Percentiles rank a stretch among this genome's conserved stretches.
Evolutionary conservation across 257 asterid species (phyloP).

Genomic region (Ajuga chamaepitys): DNA sequence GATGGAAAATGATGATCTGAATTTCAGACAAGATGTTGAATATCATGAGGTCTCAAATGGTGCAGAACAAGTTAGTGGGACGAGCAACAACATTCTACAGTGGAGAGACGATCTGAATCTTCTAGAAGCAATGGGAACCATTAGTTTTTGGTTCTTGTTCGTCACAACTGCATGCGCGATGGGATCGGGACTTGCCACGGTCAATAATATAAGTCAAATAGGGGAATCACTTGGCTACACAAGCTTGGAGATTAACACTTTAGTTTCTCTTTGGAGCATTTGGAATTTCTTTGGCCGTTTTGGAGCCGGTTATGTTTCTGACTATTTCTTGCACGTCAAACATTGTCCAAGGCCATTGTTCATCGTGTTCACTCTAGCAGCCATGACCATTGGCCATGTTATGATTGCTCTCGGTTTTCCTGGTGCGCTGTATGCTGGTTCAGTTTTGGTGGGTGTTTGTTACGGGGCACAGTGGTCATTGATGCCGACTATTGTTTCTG

Average conservation of each 20-base stretch:
- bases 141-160: conserved; percentile 53
- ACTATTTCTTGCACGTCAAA: conserved; percentile 45
- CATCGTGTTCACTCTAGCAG: conserved; percentile 46
- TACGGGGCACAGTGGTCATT: conserved; percentile 95
- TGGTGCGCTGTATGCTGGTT: conserved; percentile 60
- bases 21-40: conserved; percentile 27
- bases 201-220: conserved; percentile 45
- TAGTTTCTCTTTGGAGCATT: conserved; percentile 88
- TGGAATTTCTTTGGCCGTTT: conserved; percentile 89
- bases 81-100: conserved; percentile 14
- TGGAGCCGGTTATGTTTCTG: conserved; percentile 80
- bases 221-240: conserved; percentile 54
- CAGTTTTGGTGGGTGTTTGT: conserved; percentile 68
- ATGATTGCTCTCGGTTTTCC: conserved; percentile 60
- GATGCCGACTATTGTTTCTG: conserved; percentile 83
- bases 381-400: conserved; percentile 64
- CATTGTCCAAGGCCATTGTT: conserved; percentile 70
- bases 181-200: conserved; percentile 57
- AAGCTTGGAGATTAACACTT: conserved; percentile 39
- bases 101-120: conserved; percentile 35
- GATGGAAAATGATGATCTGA: conserved; percentile 11
- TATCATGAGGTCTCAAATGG: conserved; percentile 34
- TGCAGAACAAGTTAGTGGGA: conserved; percentile 30
- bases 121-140: conserved; percentile 37
- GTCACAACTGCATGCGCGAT: conserved; percentile 43